A percentile compares a stretch with the other conserved stretches of the same genome.
phyloP scores from a whole-genome alignment of 2,329 filamentous ascomycete species.

The Aspergillus brunneoviolaceus region DNA sequence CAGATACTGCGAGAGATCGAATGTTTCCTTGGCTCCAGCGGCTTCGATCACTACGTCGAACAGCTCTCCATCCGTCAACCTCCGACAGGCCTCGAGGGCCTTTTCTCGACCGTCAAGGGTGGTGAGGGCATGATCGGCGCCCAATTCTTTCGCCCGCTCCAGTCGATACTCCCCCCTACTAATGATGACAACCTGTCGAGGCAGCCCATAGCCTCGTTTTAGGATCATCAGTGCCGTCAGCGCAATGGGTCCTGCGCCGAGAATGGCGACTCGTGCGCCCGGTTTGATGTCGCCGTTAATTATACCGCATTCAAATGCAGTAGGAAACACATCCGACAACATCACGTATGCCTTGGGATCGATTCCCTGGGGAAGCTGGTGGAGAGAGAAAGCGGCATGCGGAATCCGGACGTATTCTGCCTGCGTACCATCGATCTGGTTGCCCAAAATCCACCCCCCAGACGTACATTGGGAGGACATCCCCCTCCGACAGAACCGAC shows the following conservation, averaged over 20 bases:
- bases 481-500: conserved; percentile 52
- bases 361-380: conserved; percentile 23
- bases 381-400: conserved; percentile 51
- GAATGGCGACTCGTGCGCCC: conserved; percentile 53
- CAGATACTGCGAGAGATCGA: conserved; percentile 55
- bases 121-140: conserved; percentile 48
- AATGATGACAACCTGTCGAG: conserved; percentile 52
- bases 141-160: conserved; percentile 48
- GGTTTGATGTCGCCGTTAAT: conserved; percentile 54
- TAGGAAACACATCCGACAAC: conserved; percentile 58
- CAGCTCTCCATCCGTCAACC: conserved; percentile 51
- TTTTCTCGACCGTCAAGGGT: conserved; percentile 41
- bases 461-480: conserved; percentile 56
- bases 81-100: conserved; percentile 40
- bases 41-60: conserved; percentile 61
- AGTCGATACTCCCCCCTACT: conserved; percentile 53
- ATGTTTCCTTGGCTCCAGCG: conserved; percentile 55
- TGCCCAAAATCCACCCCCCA: conserved; percentile 58
- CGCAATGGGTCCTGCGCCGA: conserved; percentile 58
- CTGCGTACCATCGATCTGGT: conserved; percentile 55
- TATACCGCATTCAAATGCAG: conserved; percentile 56
- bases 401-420: conserved; percentile 57
- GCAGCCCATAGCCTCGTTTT: conserved; percentile 53
- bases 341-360: conserved; percentile 41
- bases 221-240: conserved; percentile 55